Conservation (phyloP, 2,329 filamentous ascomycete species). For the Fusarium stilboides region DNA sequence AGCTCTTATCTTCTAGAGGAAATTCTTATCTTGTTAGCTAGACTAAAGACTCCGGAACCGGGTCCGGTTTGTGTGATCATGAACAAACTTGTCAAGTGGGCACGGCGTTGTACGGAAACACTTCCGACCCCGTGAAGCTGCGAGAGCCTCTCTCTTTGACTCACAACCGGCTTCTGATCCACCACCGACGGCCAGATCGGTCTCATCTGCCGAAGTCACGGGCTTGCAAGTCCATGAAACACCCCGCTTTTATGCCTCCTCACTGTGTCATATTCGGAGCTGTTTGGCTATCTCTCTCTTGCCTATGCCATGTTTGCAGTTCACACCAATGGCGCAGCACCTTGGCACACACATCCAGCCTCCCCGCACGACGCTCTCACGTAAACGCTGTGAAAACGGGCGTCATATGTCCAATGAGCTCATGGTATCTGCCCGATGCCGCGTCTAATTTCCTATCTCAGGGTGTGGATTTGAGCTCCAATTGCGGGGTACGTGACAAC, state of each 20-base stretch:
- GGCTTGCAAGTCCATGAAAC: conserved; percentile 14
- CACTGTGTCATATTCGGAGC: conserved; percentile 26
- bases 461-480: conserved; percentile 47
- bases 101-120: conserved; percentile 36
- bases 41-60: conserved; percentile 13
- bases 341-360: conserved; percentile 41
- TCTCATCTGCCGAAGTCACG: conserved; percentile 43
- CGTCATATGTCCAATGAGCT: conserved; percentile 38
- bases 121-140: conserved; percentile 34
- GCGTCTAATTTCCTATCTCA: conserved; percentile 48
- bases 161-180: conserved; percentile 30
- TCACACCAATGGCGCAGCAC: conserved; percentile 46
- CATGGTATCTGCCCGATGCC: conserved; percentile 23
- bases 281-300: conserved; percentile 27
- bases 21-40: conserved; percentile 28
- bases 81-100: conserved; percentile 35
- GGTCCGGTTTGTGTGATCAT: conserved; percentile 24
- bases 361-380: conserved; percentile 34
- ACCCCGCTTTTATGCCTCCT: conserved; percentile 28
- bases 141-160: conserved; percentile 25
- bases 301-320: conserved; percentile 23
- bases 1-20: neutral
- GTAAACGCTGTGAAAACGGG: conserved; percentile 20
- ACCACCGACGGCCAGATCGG: conserved; percentile 38
- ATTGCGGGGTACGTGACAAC: conserved; percentile 49